Evolutionary conservation across 2,329 filamentous ascomycete genomes (phyloP).

Genomic region (Stromatinia cepivora): DNA sequence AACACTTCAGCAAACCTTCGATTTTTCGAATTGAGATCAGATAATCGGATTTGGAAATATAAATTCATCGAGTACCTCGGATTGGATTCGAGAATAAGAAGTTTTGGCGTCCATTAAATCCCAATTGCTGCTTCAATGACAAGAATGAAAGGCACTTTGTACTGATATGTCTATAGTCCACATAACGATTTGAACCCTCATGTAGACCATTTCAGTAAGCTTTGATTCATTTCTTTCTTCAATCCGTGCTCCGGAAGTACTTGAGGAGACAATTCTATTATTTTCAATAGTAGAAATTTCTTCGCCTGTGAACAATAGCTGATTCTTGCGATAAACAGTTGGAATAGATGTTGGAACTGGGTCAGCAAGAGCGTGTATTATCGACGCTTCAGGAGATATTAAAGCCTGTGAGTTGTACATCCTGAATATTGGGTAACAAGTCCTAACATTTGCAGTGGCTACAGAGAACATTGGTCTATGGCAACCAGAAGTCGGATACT

Average conservation of each 20-base stretch:
- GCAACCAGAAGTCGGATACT: slow-evolving; percentile 74
- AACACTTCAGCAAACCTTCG: neutral
- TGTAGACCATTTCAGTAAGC: slow-evolving; percentile 55
- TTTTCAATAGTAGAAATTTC: neutral
- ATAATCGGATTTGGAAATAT: neutral
- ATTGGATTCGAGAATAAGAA: neutral
- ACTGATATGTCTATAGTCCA: slow-evolving; percentile 28
- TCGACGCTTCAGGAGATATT: slow-evolving; percentile 89
- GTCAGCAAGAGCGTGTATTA: slow-evolving; percentile 92
- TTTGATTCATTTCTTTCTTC: neutral
- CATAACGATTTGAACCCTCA: slow-evolving; percentile 42
- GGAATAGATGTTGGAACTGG: slow-evolving; percentile 97
- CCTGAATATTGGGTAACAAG: slow-evolving; percentile 14
- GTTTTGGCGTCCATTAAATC: neutral
- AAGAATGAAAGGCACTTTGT: neutral
- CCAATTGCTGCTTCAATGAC: neutral
- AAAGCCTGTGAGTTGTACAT: slow-evolving; percentile 48
- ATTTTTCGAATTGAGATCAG: neutral
- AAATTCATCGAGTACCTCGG: neutral
- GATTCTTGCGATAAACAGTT: slow-evolving; percentile 43
- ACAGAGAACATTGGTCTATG: slow-evolving; percentile 77
- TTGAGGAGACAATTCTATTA: neutral
- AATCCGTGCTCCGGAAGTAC: neutral
- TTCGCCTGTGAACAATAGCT: neutral
- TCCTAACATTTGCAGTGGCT: slow-evolving; percentile 48